Percentiles rank a stretch among this genome's conserved stretches.
phyloP scores from a whole-genome alignment of 139 green algal genomes.

The Mesostigma viride region DNA sequence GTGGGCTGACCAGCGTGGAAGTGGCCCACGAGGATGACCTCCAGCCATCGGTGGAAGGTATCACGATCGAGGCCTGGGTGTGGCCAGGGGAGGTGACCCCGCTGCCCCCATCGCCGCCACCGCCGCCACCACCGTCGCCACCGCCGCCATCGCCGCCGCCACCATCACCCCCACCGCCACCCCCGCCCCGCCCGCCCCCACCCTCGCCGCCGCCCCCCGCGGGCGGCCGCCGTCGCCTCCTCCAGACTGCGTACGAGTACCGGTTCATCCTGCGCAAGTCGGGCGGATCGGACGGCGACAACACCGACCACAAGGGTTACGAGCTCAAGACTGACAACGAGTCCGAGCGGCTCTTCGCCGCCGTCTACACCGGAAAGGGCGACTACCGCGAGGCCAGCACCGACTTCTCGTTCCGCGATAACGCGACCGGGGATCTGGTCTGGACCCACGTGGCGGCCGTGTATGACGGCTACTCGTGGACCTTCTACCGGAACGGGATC shows the following conservation, averaged over 20 bases:
- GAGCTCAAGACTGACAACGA: not conserved
- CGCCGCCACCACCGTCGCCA: not conserved
- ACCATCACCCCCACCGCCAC: not conserved
- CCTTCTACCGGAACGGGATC: slow-evolving; percentile 17
- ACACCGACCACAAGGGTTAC: slow-evolving; percentile 21
- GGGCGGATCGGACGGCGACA: not conserved
- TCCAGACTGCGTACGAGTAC: not conserved
- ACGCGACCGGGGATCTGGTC: too few species aligned
- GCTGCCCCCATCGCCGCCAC: too few species aligned
- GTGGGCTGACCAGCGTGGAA: slow-evolving; percentile 11
- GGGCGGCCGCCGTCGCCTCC: not conserved
- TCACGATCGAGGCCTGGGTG: slow-evolving; percentile 20
- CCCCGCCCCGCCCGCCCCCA: too few species aligned
- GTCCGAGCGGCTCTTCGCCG: slow-evolving; percentile 4
- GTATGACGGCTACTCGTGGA: slow-evolving; percentile 6
- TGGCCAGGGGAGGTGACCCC: not conserved
- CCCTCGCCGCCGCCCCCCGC: too few species aligned
- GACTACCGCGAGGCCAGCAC: slow-evolving; percentile 6
- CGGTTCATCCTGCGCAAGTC: slow-evolving; percentile 19
- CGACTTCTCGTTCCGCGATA: not conserved
- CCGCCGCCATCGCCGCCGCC: not conserved
- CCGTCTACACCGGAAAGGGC: slow-evolving; percentile 16
- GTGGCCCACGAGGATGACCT: not conserved
- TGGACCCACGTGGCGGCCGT: slow-evolving; percentile 23
- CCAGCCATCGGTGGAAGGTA: not conserved